Percentiles rank a stretch among this genome's conserved stretches.
Conservation (phyloP, 352 stramenopile species). For the Pythium brassicae region DNA sequence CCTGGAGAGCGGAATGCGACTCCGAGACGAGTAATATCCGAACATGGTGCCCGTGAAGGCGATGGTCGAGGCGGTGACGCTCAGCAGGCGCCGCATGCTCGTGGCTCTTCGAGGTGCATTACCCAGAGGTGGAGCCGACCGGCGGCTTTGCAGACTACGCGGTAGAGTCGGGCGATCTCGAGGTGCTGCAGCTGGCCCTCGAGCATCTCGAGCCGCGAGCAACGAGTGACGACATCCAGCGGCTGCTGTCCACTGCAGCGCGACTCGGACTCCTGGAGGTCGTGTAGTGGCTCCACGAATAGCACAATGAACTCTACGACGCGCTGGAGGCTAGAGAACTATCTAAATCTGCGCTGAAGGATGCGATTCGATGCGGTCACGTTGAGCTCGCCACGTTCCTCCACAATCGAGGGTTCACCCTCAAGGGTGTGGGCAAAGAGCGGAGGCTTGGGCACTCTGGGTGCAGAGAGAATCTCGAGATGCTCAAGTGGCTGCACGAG, state of each 20-base stretch:
- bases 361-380: neutral
- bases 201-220: neutral
- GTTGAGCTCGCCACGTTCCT: neutral
- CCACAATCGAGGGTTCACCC: neutral
- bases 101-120: no score
- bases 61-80: no score
- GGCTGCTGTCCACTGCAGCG: neutral
- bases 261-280: neutral
- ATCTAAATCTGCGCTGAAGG: neutral
- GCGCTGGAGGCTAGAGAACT: no score
- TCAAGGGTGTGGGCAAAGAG: neutral
- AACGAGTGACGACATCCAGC: neutral
- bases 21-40: no score
- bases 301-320: neutral
- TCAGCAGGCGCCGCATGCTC: no score
- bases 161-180: neutral
- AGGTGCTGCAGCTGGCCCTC: neutral
- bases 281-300: neutral
- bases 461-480: neutral
- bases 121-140: neutral
- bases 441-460: neutral
- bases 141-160: neutral
- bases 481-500: neutral
- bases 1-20: no score
- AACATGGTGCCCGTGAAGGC: no score